Base-by-base conservation (phyloP, 2,329 filamentous ascomycete genomes). In the Penicillium nordicum region DNA sequence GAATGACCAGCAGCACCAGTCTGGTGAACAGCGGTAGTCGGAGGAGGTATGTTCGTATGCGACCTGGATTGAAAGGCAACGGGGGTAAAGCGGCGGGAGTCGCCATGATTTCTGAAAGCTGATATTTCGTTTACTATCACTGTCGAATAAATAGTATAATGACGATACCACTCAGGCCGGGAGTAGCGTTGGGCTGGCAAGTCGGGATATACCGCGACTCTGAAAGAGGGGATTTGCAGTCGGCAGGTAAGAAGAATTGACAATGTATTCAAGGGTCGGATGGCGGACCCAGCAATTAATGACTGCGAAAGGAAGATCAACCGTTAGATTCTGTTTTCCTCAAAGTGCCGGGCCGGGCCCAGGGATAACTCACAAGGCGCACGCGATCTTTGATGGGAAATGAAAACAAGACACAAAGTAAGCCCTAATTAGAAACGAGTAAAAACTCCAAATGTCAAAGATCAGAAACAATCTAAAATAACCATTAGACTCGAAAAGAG, bases 1-100 rank as follows among this genome's bases (percentile, higher is more conserved):
- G 68, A 55, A 96, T 89, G 43, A 87, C 75, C 4, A 86, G 68
- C 21, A 92, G 72, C 14, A 92, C 82, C 18, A 82, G 74, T 49
- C 92, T 85, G 27, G 94, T 97, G 71, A 94, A 92, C 1, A 97
- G 80, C 36, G 94, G 93, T n/a, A 97, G 80, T 47, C 92, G 87
- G 58, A 90, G 80, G 63, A 96, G 69, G 72, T 96, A 97, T 9
- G 89, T 90, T 63, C 90, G 88, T 66, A 92, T 82, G 64, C 90
- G 86, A 59, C 82, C 74, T 32, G 88, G 84, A 75, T 87, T 92
- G 75, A 95, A 87, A 55, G 82, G 79, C 66, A 81, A 64, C 69
- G 81, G 70, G 70, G 79, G 78, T 12, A 81, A 64, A 70, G 80
- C 70, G 73, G 78, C 74, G 1, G 73, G 71, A 46, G 74, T 74